Conservation (phyloP, 306 rosid genomes). For the Prunus persica region DNA sequence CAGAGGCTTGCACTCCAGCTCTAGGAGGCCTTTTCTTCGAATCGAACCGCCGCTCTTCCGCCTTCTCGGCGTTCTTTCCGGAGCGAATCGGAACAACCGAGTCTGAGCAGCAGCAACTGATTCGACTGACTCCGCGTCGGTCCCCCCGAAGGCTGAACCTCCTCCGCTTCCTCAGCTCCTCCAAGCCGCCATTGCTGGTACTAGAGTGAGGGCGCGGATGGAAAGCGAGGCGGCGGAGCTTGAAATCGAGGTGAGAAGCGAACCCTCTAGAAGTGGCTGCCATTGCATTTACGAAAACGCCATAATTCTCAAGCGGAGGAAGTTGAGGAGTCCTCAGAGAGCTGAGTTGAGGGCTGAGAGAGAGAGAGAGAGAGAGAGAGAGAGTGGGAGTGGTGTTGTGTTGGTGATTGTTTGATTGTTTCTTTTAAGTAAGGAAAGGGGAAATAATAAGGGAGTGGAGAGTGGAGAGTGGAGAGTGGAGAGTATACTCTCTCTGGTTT, state of each 20-base stretch:
- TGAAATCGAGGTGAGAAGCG: slow-evolving; percentile 55
- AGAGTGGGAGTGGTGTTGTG: background rate
- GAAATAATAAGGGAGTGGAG: too few species aligned
- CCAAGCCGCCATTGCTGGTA: slow-evolving; percentile 7
- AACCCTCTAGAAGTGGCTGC: slow-evolving; percentile 68
- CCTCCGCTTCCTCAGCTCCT: slow-evolving; percentile 38
- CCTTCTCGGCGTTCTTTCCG: slow-evolving; percentile 40
- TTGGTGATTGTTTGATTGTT: background rate
- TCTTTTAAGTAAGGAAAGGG: too few species aligned
- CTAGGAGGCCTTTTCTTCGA: slow-evolving; percentile 50
- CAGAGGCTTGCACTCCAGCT: slow-evolving; percentile 56
- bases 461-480: too few species aligned
- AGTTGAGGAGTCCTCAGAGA: background rate
- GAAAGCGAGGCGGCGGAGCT: slow-evolving; percentile 34
- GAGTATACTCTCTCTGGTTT: background rate
- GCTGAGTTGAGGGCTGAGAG: background rate
- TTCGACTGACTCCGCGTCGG: slow-evolving; percentile 33
- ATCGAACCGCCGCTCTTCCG: slow-evolving; percentile 63
- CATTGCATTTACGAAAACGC: slow-evolving; percentile 41
- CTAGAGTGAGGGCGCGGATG: slow-evolving; percentile 7
- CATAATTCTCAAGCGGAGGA: slow-evolving; percentile 22
- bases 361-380: background rate
- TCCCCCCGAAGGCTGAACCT: slow-evolving; percentile 16
- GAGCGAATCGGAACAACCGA: slow-evolving; percentile 60
- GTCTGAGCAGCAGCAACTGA: slow-evolving; percentile 62